phyloP scores from a whole-genome alignment of 2,329 filamentous ascomycete genomes.

The Elsinoe perseae region DNA sequence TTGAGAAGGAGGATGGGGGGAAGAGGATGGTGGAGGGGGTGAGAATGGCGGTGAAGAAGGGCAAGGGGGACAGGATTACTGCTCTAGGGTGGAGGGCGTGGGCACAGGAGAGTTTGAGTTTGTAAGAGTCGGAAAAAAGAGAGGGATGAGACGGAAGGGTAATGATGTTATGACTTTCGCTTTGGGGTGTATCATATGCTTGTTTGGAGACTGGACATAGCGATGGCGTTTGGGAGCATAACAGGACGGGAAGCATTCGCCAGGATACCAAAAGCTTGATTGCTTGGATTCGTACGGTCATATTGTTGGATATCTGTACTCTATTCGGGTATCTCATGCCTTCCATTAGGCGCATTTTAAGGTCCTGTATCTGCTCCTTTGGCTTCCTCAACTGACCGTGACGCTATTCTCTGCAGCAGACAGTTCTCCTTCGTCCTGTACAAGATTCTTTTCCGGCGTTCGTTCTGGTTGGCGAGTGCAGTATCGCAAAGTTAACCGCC shows the following conservation, averaged over 20 bases:
- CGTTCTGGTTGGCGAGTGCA: too few relatives aligned
- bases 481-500: too few relatives aligned
- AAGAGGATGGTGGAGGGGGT: constrained; percentile 32
- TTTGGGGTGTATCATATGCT: background rate
- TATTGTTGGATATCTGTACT: constrained; percentile 8
- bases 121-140: background rate
- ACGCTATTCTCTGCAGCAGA: background rate
- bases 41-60: constrained; percentile 32
- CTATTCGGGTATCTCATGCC: constrained; percentile 4
- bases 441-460: too few relatives aligned
- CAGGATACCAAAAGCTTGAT: constrained; percentile 2
- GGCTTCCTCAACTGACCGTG: too few relatives aligned
- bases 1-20: constrained; percentile 25
- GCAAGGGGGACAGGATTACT: constrained; percentile 25
- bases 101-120: constrained; percentile 17
- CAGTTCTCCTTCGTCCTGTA: too few relatives aligned
- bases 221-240: background rate
- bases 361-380: too few relatives aligned
- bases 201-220: constrained; percentile 1
- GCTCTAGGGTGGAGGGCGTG: constrained; percentile 28
- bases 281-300: background rate
- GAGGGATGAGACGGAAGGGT: constrained; percentile 19
- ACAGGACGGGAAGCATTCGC: background rate
- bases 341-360: background rate
- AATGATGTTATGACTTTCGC: constrained; percentile 12